These are phyloP conservation scores for Suhomyces bribrorum DNA, from an alignment of 1,139 yeast species.

Conservation along the genomic window DNA sequence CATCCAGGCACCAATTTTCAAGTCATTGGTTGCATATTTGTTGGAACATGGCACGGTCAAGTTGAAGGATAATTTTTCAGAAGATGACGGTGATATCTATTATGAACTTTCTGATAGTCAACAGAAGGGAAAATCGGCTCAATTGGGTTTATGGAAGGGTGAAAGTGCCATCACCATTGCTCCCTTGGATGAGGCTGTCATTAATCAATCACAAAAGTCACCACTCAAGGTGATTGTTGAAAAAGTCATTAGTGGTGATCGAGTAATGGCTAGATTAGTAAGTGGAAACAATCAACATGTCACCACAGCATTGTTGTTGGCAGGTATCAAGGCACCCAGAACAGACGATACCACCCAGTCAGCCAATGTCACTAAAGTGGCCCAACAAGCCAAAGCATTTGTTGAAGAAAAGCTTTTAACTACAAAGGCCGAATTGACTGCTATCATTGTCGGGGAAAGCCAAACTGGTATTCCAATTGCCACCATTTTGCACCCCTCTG, in stretches of 20 bases:
- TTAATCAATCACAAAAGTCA: conserved; percentile 36
- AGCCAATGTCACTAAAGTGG: conserved; percentile 44
- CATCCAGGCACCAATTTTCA: conserved; percentile 61
- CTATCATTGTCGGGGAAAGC: conserved; percentile 59
- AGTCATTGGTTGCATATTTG: conserved; percentile 58
- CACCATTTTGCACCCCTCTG: conserved; percentile 68
- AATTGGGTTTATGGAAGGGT: conserved; percentile 58
- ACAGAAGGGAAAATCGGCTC: conserved; percentile 49
- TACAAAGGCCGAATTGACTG: conserved; percentile 53
- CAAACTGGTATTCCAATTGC: conserved; percentile 66
- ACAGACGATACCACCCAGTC: conserved; percentile 50
- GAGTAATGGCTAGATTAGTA: conserved; percentile 61
- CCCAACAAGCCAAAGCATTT: conserved; percentile 65
- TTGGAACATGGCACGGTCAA: conserved; percentile 63
- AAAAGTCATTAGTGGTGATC: conserved; percentile 76
- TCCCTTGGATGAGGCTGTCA: conserved; percentile 39
- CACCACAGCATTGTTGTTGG: conserved; percentile 62
- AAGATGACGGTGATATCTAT: conserved; percentile 36
- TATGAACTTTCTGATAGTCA: conserved; percentile 40
- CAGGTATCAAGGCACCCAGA: conserved; percentile 75
- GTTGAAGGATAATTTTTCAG: conserved; percentile 55
- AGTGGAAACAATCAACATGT: conserved; percentile 44
- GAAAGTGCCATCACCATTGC: conserved; percentile 23
- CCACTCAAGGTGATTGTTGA: conserved; percentile 67
- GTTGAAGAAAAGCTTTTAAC: conserved; percentile 70